Conservation (phyloP, 2,329 filamentous ascomycete species). For the Penicillium sp. region DNA sequence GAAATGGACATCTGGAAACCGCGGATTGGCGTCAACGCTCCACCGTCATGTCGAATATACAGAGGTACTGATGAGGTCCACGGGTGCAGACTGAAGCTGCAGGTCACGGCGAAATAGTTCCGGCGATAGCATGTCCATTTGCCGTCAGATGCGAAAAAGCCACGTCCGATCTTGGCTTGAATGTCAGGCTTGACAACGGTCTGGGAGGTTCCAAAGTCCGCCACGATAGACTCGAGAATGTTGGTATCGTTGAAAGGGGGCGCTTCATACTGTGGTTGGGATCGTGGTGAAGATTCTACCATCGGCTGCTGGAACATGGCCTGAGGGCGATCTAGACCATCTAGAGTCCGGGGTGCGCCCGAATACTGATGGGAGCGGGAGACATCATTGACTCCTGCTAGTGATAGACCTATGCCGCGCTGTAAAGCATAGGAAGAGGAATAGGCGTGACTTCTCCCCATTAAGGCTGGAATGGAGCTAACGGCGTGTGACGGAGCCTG, state of each 20-base stretch:
- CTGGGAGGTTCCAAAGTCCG: conserved; percentile 23
- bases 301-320: conserved; percentile 35
- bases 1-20: conserved; percentile 83
- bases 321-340: conserved; percentile 33
- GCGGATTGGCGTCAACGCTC: conserved; percentile 59
- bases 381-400: conserved; percentile 34
- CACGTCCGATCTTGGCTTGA: conserved; percentile 80
- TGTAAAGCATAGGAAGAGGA: conserved; percentile 35
- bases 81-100: conserved; percentile 71
- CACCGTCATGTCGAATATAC: conserved; percentile 53
- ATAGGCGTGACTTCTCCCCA: conserved; percentile 43
- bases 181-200: conserved; percentile 68
- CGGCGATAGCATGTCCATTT: conserved; percentile 92
- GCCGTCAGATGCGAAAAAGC: conserved; percentile 76
- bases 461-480: conserved; percentile 28
- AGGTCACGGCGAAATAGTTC: conserved; percentile 87
- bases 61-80: conserved; percentile 56
- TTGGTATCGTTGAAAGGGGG: conserved; percentile 46
- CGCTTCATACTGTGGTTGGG: conserved; percentile 29
- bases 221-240: conserved; percentile 36
- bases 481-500: conserved; percentile 32
- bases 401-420: conserved; percentile 31
- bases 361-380: conserved; percentile 35
- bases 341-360: conserved; percentile 32
- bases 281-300: conserved; percentile 25